Evolutionary conservation across 129 eudicot species (phyloP).

Genomic region (Calendula officinalis): DNA sequence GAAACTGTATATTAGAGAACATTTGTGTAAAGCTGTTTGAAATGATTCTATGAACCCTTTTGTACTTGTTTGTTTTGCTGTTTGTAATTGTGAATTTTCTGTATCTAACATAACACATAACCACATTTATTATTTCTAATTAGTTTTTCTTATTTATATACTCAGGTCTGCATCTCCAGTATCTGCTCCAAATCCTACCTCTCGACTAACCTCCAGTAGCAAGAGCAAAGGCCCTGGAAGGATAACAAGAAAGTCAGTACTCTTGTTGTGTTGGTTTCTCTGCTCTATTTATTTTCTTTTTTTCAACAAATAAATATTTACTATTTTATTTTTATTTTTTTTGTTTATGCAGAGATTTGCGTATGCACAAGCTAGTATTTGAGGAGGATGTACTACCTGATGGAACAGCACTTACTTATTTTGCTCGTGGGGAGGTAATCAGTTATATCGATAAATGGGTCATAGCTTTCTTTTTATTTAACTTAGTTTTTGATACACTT

Average conservation of each 20-base stretch:
- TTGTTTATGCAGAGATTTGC: conserved; percentile 57
- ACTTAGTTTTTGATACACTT: no score
- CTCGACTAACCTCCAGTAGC: conserved; percentile 27
- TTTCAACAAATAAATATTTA: not conserved
- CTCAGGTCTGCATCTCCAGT: conserved; percentile 38
- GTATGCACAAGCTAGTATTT: conserved; percentile 77
- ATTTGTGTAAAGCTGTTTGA: not conserved
- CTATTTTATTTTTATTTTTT: conserved; percentile 5
- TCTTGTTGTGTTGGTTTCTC: not conserved
- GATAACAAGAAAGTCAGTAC: conserved; percentile 68
- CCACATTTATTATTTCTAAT: conserved; percentile 6
- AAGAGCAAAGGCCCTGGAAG: conserved; percentile 57
- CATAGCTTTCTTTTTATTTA: not conserved
- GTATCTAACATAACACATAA: not conserved
- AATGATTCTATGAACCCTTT: conserved; percentile 3
- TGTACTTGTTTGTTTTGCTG: not conserved
- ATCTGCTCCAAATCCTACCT: conserved; percentile 29
- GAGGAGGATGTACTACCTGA: conserved; percentile 67
- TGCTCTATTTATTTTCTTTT: conserved; percentile 1
- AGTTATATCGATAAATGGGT: conserved; percentile 5
- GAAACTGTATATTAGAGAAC: not conserved
- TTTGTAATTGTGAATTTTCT: not conserved
- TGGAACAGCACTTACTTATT: conserved; percentile 73
- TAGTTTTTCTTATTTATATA: conserved; percentile 1
- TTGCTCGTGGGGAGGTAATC: conserved; percentile 70